Evolutionary conservation across 108 stramenopile genomes (phyloP).

Genomic region (Pseudonitzschia delicatissima): DNA sequence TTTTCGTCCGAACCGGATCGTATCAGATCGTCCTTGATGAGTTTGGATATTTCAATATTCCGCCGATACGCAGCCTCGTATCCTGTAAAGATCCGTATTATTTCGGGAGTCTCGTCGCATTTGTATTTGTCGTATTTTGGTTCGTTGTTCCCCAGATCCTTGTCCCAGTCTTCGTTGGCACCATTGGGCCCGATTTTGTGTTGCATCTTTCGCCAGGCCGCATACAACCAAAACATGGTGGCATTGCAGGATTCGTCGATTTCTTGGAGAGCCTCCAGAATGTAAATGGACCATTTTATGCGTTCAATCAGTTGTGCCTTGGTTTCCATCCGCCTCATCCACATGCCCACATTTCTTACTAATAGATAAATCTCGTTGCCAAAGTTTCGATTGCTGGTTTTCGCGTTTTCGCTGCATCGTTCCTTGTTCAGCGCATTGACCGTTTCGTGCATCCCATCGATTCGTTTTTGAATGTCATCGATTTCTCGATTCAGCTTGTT

Average conservation of each 20-base stretch:
- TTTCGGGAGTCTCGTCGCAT: neutral
- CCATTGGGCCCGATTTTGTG: neutral
- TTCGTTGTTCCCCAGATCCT: neutral
- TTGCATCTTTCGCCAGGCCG: neutral
- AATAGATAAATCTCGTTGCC: slow-evolving; percentile 6
- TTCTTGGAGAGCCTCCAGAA: slow-evolving; percentile 1
- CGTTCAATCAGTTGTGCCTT: neutral
- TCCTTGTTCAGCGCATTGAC: neutral
- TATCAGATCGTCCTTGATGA: neutral
- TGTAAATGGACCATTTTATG: neutral
- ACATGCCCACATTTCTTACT: slow-evolving; percentile 2
- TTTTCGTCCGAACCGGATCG: neutral
- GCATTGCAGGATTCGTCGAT: slow-evolving; percentile 6
- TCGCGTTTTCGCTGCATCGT: neutral
- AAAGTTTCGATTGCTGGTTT: neutral
- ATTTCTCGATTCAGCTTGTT: slow-evolving; percentile 3
- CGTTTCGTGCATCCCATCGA: neutral
- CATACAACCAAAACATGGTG: slow-evolving; percentile 1
- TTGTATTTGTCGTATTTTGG: neutral
- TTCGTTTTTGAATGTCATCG: slow-evolving; percentile 6
- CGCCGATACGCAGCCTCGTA: neutral
- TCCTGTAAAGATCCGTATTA: neutral
- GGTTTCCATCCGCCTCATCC: slow-evolving; percentile 14
- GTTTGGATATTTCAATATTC: neutral
- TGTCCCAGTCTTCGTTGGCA: neutral